Evolutionary conservation across 2,329 filamentous ascomycete species (phyloP).

Genomic region (Colletotrichum paranaense): DNA sequence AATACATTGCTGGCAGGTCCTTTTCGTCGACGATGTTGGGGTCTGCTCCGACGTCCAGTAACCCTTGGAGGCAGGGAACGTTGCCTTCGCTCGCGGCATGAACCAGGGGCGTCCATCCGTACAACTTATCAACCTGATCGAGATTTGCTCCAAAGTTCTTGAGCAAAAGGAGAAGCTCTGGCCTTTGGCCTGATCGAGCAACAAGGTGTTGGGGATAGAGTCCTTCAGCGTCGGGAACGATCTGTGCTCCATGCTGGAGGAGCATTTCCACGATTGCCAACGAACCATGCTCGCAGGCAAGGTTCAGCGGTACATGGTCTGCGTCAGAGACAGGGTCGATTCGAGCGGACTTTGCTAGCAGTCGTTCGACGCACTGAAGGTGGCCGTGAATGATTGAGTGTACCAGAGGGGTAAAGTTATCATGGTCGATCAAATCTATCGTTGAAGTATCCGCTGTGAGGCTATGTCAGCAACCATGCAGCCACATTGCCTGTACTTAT

Average conservation of each 20-base stretch:
- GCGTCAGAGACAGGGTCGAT: slow-evolving; percentile 87
- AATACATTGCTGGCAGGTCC: slow-evolving; percentile 93
- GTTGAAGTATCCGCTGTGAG: slow-evolving; percentile 74
- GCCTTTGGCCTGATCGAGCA: slow-evolving; percentile 85
- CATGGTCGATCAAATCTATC: slow-evolving; percentile 90
- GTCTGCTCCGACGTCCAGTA: slow-evolving; percentile 84
- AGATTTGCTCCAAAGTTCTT: slow-evolving; percentile 89
- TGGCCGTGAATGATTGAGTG: slow-evolving; percentile 94
- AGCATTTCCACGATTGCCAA: slow-evolving; percentile 86
- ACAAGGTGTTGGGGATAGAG: slow-evolving; percentile 97
- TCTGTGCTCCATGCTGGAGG: slow-evolving; percentile 80
- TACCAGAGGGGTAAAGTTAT: slow-evolving; percentile 96
- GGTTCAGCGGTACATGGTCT: slow-evolving; percentile 93
- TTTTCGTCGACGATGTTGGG: slow-evolving; percentile 90
- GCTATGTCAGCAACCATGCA: slow-evolving; percentile 30
- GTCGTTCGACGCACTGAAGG: slow-evolving; percentile 80
- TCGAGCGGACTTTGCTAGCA: slow-evolving; percentile 83
- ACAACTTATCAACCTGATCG: slow-evolving; percentile 93
- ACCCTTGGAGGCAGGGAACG: slow-evolving; percentile 83
- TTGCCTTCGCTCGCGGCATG: slow-evolving; percentile 97
- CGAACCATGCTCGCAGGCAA: slow-evolving; percentile 94
- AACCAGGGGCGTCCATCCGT: slow-evolving; percentile 96
- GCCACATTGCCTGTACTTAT: slow-evolving; percentile 2
- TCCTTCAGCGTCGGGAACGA: slow-evolving; percentile 95
- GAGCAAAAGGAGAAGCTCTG: slow-evolving; percentile 82